A percentile compares a stretch with the other conserved stretches of the same genome.
Conservation (phyloP, 805 yeast genomes). For the Zygotorulaspora sp. region DNA sequence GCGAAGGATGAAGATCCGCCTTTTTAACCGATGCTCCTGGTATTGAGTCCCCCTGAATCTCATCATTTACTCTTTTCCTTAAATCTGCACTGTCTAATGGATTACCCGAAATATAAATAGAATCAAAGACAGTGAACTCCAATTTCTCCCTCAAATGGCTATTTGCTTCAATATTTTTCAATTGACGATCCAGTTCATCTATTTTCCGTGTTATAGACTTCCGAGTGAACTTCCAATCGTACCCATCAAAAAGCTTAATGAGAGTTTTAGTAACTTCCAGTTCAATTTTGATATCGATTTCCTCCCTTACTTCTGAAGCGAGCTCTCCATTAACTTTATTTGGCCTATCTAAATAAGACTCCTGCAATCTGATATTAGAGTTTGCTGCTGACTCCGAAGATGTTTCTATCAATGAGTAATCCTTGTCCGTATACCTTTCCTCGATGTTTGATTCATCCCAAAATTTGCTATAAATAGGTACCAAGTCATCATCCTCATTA, state of each 20-base stretch:
- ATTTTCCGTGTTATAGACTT: conserved; percentile 61
- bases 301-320: conserved; percentile 1
- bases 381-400: conserved; percentile 8
- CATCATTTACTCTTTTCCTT: conserved; percentile 51
- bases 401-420: conserved; percentile 5
- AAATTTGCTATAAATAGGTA: conserved; percentile 19
- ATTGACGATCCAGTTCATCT: conserved; percentile 49
- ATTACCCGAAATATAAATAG: conserved; percentile 67
- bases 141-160: conserved; percentile 9
- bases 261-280: conserved; percentile 37
- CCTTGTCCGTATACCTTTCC: not conserved
- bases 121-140: conserved; percentile 47
- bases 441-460: conserved; percentile 9
- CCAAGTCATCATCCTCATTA: conserved; percentile 23
- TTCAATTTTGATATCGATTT: conserved; percentile 14
- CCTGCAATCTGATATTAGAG: conserved; percentile 11
- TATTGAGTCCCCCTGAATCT: conserved; percentile 38
- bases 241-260: conserved; percentile 75
- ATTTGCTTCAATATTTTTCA: conserved; percentile 15
- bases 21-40: conserved; percentile 34
- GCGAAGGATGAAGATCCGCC: conserved; percentile 62
- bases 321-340: conserved; percentile 4
- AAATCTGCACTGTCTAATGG: conserved; percentile 43
- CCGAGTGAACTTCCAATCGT: conserved; percentile 83
- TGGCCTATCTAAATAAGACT: conserved; percentile 17